Evolutionary conservation across 2,329 filamentous ascomycete genomes (phyloP).

Genomic region (Aspergillus melleus): DNA sequence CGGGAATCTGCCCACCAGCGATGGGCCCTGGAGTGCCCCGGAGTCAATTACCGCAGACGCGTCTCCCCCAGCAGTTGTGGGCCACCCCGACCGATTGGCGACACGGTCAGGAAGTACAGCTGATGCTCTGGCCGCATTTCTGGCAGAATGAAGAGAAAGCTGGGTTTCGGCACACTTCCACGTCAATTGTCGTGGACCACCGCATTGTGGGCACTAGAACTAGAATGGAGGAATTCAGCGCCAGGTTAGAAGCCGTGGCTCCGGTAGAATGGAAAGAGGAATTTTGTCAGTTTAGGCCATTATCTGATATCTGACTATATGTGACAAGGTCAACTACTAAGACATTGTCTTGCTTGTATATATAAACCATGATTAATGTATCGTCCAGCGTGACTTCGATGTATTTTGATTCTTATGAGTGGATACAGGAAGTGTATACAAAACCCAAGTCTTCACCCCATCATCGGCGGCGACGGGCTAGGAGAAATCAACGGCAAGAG

Average conservation of each 20-base stretch:
- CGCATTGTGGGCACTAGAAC: neutral
- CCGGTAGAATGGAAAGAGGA: constrained; percentile 9
- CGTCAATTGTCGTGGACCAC: neutral
- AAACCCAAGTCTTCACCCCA: too few species aligned
- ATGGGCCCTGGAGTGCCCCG: neutral
- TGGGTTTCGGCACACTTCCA: neutral
- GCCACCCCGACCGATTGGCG: constrained; percentile 1
- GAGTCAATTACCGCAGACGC: neutral
- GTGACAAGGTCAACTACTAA: too few species aligned
- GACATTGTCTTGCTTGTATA: too few species aligned
- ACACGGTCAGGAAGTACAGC: constrained; percentile 7
- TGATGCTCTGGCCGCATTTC: constrained; percentile 13
- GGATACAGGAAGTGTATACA: too few species aligned
- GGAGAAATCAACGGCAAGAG: too few species aligned
- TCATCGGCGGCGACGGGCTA: too few species aligned
- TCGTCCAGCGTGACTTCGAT: too few species aligned
- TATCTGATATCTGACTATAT: neutral
- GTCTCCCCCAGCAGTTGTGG: constrained; percentile 7
- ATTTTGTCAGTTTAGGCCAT: constrained; percentile 9
- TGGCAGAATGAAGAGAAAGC: constrained; percentile 7
- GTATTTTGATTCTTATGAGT: too few species aligned
- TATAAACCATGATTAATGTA: too few species aligned
- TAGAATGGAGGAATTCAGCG: constrained; percentile 3
- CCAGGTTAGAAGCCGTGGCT: constrained; percentile 5
- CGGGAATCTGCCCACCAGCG: constrained; percentile 2